phyloP scores from a whole-genome alignment of 208 protist species.

The Crithidia acanthocephali region DNA sequence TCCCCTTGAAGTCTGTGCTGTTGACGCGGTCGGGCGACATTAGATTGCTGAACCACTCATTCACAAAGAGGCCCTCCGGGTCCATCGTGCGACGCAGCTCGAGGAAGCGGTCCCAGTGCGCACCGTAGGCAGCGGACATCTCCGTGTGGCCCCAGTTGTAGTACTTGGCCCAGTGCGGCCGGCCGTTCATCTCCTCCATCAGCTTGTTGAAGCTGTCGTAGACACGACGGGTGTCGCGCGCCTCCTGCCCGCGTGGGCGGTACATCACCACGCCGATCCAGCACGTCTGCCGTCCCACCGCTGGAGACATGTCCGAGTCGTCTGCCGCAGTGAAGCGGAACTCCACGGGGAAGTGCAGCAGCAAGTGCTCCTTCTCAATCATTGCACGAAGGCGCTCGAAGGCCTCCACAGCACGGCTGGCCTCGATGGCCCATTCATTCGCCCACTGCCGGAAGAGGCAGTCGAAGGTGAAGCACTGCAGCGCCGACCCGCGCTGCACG shows the following conservation, averaged over 20 bases:
- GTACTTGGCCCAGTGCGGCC: conserved; percentile 88
- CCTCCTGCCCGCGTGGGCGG: conserved; percentile 49
- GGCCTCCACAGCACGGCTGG: conserved; percentile 42
- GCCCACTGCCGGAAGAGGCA: conserved; percentile 85
- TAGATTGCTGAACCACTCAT: conserved; percentile 69
- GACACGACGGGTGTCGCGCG: conserved; percentile 61
- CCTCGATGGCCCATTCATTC: conserved; percentile 81
- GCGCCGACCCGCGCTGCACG: conserved; percentile 56
- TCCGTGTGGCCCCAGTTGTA: conserved; percentile 60
- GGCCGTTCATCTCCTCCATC: conserved; percentile 67
- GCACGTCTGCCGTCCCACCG: conserved; percentile 61
- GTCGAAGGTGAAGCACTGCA: conserved; percentile 82
- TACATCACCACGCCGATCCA: conserved; percentile 92
- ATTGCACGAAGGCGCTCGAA: conserved; percentile 56
- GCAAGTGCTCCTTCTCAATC: conserved; percentile 52
- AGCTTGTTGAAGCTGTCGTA: conserved; percentile 65
- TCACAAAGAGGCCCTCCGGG: conserved; percentile 66
- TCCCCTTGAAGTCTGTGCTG: conserved; percentile 34
- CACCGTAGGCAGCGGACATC: conserved; percentile 47
- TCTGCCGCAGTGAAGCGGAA: conserved; percentile 76
- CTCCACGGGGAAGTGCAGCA: conserved; percentile 87
- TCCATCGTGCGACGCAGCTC: conserved; percentile 55
- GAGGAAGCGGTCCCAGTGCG: conserved; percentile 70
- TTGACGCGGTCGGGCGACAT: conserved; percentile 39
- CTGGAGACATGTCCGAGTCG: conserved; percentile 61